A percentile compares a stretch with the other conserved stretches of the same genome.
phyloP scores from a whole-genome alignment of 495 filamentous ascomycete genomes.

The Lasiosphaeria hispida region DNA sequence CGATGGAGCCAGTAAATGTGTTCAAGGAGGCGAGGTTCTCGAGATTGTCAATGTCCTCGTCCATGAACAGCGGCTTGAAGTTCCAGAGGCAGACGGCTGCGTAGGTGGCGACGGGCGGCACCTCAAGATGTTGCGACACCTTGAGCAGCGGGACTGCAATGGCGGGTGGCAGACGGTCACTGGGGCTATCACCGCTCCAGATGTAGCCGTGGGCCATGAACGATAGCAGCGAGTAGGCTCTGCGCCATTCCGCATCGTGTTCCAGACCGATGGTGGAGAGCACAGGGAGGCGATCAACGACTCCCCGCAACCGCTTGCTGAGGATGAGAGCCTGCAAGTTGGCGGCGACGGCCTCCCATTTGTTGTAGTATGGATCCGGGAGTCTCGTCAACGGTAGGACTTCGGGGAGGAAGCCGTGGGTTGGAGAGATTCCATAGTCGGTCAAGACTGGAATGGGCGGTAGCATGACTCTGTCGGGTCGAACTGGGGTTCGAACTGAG shows the following conservation, averaged over 20 bases:
- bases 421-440: constrained; percentile 85
- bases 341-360: constrained; percentile 81
- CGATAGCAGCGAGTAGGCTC: constrained; percentile 81
- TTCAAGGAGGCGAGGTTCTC: constrained; percentile 80
- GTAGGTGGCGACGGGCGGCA: constrained; percentile 94
- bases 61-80: constrained; percentile 80
- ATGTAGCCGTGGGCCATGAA: constrained; percentile 93
- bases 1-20: constrained; percentile 92
- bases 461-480: constrained; percentile 58
- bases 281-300: constrained; percentile 75
- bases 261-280: constrained; percentile 76
- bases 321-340: constrained; percentile 87
- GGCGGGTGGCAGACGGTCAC: constrained; percentile 77
- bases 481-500: not conserved
- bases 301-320: constrained; percentile 72
- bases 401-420: constrained; percentile 84
- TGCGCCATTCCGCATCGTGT: constrained; percentile 83
- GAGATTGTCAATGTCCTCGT: constrained; percentile 75
- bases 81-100: constrained; percentile 93
- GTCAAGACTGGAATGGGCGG: constrained; percentile 73
- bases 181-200: constrained; percentile 85
- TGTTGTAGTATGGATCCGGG: constrained; percentile 84
- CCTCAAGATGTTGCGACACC: constrained; percentile 75
- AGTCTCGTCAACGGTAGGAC: constrained; percentile 76
- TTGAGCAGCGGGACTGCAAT: constrained; percentile 79